Base-by-base conservation (phyloP, 768 basidiomycete species). In the Cantharellus cinnabarinus region DNA sequence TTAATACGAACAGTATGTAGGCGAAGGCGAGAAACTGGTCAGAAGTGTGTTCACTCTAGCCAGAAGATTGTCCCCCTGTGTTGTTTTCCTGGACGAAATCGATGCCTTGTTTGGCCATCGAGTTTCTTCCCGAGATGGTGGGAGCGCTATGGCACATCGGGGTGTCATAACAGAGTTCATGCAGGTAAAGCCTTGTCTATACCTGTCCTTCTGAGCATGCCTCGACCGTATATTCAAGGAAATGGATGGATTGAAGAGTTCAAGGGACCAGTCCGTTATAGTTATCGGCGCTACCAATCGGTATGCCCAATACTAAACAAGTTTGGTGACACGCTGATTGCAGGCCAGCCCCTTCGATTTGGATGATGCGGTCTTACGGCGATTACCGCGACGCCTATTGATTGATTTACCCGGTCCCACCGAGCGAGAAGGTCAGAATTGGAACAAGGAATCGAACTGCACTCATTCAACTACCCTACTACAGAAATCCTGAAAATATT, bases 271-370 rank as follows among this genome's bases (percentile, higher is more conserved):
- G 62, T 80, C 79, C 62, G 80, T 95, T 59, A 83, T 94, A 59
- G 82, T 97, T 55, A 89, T 97, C 57, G 91, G 93, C 44, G 91
- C 91, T 2, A 95, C 93, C 2, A 97, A 97, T 68, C 71, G 91
- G 66, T 67, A 40, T 15, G 61, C 59, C 4, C 20, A 50, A 37
- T 29, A 55, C 53, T 42, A 2, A 14, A 20, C 57, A 10, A 41
- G 20, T 15, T 14, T 58, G 39, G 5, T 29, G 38, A 56, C 2
- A 35, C 37, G 41, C 7, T 14, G 3, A 50, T 7, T 2, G 20
- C 48, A 58, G 59, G 39, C 14, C 14, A 60, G 56, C 35, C 88
- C 88, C 0, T 90, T 89, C 65, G 88, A 90, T 66, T 71, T 90
- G 40, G 88, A 90, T 66, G 91, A 95, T 69, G 91, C 93, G 14